phyloP scores from a whole-genome alignment of 768 basidiomycete species.

The Pisolithus tinctorius region DNA sequence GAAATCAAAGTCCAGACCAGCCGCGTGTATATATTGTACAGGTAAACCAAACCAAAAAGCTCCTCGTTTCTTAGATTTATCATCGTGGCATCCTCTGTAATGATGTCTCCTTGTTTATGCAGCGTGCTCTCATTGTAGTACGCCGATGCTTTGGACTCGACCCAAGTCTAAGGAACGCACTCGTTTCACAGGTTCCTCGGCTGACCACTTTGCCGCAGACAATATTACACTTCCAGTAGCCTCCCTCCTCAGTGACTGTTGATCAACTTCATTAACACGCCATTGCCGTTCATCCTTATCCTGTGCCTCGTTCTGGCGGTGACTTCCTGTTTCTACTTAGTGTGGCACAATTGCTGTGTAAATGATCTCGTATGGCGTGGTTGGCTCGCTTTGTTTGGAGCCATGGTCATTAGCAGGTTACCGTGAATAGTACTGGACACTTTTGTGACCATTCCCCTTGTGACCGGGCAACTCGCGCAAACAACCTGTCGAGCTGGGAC shows the following conservation, averaged over 20 bases:
- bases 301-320: conserved; percentile 43
- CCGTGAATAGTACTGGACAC: too few relatives aligned
- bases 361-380: conserved; percentile 72
- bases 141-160: conserved; percentile 72
- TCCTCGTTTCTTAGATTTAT: conserved; percentile 45
- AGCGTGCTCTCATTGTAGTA: conserved; percentile 71
- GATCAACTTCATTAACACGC: conserved; percentile 57
- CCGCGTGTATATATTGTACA: conserved; percentile 26
- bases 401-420: too few relatives aligned
- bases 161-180: conserved; percentile 52
- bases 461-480: too few relatives aligned
- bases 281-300: conserved; percentile 51
- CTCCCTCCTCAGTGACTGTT: conserved; percentile 84
- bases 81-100: conserved; percentile 69
- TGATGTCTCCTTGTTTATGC: conserved; percentile 75
- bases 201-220: conserved; percentile 38
- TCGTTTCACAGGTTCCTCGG: background rate
- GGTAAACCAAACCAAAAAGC: background rate
- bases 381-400: conserved; percentile 80
- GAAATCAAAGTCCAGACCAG: conserved; percentile 30
- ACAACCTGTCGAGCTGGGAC: too few relatives aligned
- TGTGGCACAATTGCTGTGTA: conserved; percentile 61
- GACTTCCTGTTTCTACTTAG: conserved; percentile 46
- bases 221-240: conserved; percentile 96
- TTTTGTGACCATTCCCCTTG: too few relatives aligned